phyloP scores from a whole-genome alignment of 2,329 filamentous ascomycete genomes.

The Davidsoniella eucalypti region DNA sequence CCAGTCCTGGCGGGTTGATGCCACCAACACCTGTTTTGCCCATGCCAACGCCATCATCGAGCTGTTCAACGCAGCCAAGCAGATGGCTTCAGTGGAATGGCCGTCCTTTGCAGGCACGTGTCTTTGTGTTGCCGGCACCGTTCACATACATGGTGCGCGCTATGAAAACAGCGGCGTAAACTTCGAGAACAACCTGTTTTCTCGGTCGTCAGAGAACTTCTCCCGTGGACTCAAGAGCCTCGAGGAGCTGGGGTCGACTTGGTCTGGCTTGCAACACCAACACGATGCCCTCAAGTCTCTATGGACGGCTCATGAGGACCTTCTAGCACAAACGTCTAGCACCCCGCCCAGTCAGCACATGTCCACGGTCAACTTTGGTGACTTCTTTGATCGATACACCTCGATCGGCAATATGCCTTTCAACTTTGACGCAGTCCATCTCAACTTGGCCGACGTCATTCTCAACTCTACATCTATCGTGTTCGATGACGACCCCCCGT shows the following conservation, averaged over 20 bases:
- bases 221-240: slow-evolving; percentile 67
- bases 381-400: slow-evolving; percentile 70
- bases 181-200: slow-evolving; percentile 44
- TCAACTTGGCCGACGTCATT: no score
- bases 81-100: slow-evolving; percentile 63
- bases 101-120: slow-evolving; percentile 77
- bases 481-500: no score
- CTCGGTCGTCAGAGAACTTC: slow-evolving; percentile 49
- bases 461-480: no score
- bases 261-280: slow-evolving; percentile 67
- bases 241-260: slow-evolving; percentile 54
- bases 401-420: slow-evolving; percentile 14
- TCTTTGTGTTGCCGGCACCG: slow-evolving; percentile 70
- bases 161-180: slow-evolving; percentile 41
- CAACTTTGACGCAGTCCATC: no score
- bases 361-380: slow-evolving; percentile 24
- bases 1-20: slow-evolving; percentile 85
- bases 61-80: slow-evolving; percentile 61
- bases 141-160: slow-evolving; percentile 73
- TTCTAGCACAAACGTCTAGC: slow-evolving; percentile 32
- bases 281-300: slow-evolving; percentile 62
- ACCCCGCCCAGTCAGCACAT: slow-evolving; percentile 24
- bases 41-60: slow-evolving; percentile 81
- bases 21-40: slow-evolving; percentile 70
- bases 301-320: slow-evolving; percentile 60